A percentile compares a stretch with the other conserved stretches of the same genome.
Conservation (phyloP, 495 filamentous ascomycete genomes). For the Lasiosphaeris hirsuta region DNA sequence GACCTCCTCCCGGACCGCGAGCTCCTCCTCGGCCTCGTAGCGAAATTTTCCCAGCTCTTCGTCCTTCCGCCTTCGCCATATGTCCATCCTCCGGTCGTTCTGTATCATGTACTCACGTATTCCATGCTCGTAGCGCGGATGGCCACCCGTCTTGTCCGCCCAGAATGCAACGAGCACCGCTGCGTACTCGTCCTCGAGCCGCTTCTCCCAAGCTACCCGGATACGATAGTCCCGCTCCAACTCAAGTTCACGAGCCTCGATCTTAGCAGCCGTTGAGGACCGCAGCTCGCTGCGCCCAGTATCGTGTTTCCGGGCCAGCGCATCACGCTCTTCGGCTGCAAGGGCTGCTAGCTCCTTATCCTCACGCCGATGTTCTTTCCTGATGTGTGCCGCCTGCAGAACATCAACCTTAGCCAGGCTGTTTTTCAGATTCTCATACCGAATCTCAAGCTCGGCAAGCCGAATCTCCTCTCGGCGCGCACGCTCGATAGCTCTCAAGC, state of each 20-base stretch:
- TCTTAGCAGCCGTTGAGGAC: constrained; percentile 7
- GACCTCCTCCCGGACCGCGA: constrained; percentile 27
- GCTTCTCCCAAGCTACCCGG: constrained; percentile 26
- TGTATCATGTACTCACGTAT: constrained; percentile 25
- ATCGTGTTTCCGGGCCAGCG: constrained; percentile 21
- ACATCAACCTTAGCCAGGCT: constrained; percentile 24
- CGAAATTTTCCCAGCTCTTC: constrained; percentile 22
- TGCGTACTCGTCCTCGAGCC: constrained; percentile 34
- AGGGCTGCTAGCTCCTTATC: neutral
- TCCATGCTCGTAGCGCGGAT: constrained; percentile 7
- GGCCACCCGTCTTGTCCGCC: constrained; percentile 20
- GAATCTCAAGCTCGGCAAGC: constrained; percentile 22
- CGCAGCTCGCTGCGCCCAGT: constrained; percentile 22
- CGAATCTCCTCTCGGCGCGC: constrained; percentile 28
- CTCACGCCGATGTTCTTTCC: constrained; percentile 18
- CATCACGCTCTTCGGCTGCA: constrained; percentile 4
- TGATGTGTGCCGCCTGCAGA: constrained; percentile 20
- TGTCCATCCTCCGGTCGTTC: constrained; percentile 29
- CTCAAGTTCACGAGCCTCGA: constrained; percentile 19
- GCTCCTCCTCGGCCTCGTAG: constrained; percentile 25
- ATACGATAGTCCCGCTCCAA: constrained; percentile 26
- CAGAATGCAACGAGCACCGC: constrained; percentile 26
- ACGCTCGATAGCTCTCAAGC: constrained; percentile 22
- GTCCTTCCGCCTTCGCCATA: constrained; percentile 30
- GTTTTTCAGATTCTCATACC: constrained; percentile 26